Evolutionary conservation across 1,284 basidiomycete species (phyloP).

Genomic region (Heterobasidion parviporum): DNA sequence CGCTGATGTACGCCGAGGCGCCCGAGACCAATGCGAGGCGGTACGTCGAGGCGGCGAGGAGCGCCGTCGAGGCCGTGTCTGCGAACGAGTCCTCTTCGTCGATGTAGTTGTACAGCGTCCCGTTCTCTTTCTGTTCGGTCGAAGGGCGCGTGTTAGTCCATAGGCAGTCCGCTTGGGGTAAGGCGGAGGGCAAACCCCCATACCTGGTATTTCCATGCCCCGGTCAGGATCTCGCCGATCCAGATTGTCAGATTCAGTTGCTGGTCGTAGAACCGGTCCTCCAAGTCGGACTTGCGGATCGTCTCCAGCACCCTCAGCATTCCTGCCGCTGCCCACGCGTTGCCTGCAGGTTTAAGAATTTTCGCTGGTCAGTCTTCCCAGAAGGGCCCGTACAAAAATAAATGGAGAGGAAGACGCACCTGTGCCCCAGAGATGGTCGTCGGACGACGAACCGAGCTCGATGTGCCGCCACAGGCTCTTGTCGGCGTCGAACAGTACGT

Average conservation of each 20-base stretch:
- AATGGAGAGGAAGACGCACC: conserved; percentile 4
- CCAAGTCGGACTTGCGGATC: conserved; percentile 37
- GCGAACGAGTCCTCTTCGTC: conserved; percentile 35
- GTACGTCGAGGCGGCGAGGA: conserved; percentile 44
- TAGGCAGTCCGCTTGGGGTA: not conserved
- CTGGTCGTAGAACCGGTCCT: conserved; percentile 30
- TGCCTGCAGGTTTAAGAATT: conserved; percentile 25
- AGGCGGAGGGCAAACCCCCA: conserved; percentile 3
- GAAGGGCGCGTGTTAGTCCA: not conserved
- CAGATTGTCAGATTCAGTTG: conserved; percentile 42
- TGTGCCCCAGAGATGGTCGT: conserved; percentile 45
- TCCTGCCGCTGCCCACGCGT: conserved; percentile 63
- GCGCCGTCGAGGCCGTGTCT: conserved; percentile 42
- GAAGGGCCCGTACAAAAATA: no score
- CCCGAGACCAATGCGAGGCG: conserved; percentile 26
- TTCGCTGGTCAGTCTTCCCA: no score
- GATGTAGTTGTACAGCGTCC: conserved; percentile 44
- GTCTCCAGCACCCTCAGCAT: conserved; percentile 56
- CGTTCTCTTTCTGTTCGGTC: conserved; percentile 22
- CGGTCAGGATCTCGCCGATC: conserved; percentile 50
- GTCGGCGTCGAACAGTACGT: conserved; percentile 30
- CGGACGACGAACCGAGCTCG: conserved; percentile 32
- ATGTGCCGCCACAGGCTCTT: conserved; percentile 50
- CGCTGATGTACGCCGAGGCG: conserved; percentile 23
- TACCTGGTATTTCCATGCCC: conserved; percentile 42